phyloP scores from a whole-genome alignment of 371 early-diverging fungal species.

The Nematocida ausubeli region DNA sequence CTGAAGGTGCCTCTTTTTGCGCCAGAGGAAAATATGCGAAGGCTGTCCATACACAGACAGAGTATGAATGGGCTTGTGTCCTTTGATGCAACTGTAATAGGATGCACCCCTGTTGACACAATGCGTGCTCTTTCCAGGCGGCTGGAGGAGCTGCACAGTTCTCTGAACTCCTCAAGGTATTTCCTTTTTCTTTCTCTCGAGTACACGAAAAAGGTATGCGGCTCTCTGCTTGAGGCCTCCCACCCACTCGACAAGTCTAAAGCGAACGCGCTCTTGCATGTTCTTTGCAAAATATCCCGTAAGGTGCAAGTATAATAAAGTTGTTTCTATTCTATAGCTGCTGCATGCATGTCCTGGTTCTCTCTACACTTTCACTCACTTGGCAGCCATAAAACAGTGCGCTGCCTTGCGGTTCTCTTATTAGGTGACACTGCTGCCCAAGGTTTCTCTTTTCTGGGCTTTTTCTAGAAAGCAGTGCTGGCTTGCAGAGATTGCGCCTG shows the following conservation, averaged over 20 bases:
- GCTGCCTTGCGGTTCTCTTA: no score
- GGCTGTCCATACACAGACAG: conserved; percentile 12
- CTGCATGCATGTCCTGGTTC: no score
- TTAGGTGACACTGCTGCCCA: no score
- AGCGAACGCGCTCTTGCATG: conserved; percentile 48
- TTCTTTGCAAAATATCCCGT: conserved; percentile 29
- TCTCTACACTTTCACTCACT: no score
- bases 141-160: conserved; percentile 26
- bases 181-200: conserved; percentile 44
- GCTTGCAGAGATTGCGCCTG: no score
- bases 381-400: no score
- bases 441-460: no score
- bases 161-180: conserved; percentile 43
- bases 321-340: background rate
- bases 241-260: conserved; percentile 34
- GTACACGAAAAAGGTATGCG: conserved; percentile 41
- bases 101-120: background rate
- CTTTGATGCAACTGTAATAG: conserved; percentile 41
- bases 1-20: conserved; percentile 5
- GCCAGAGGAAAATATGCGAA: conserved; percentile 1
- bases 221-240: conserved; percentile 34
- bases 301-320: conserved; percentile 32
- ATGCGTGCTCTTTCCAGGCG: background rate
- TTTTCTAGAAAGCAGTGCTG: no score
- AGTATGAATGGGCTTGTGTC: conserved; percentile 19